phyloP scores from a whole-genome alignment of 164 flowering plant species.

The Kingdonia uniflora region DNA sequence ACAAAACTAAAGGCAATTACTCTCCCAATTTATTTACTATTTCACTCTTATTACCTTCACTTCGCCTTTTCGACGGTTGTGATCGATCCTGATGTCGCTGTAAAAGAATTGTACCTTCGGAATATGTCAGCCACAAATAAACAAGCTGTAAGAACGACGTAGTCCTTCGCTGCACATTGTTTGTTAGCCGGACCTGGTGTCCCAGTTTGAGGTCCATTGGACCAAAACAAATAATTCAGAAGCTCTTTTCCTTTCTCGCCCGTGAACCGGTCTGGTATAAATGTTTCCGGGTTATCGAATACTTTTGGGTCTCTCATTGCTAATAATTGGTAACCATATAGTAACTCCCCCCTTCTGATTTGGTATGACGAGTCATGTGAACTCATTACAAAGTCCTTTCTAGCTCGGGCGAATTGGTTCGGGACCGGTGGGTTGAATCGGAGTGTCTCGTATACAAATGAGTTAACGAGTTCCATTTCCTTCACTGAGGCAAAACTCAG shows the following conservation, averaged over 20 bases:
- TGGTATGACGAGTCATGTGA: slow-evolving; percentile 51
- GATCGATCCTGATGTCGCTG: slow-evolving; percentile 21
- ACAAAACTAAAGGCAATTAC: too few relatives aligned
- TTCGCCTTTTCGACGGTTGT: slow-evolving; percentile 38
- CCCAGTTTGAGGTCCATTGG: slow-evolving; percentile 84
- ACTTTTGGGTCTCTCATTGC: slow-evolving; percentile 67
- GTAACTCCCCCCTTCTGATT: slow-evolving; percentile 69
- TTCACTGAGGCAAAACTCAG: slow-evolving; percentile 43
- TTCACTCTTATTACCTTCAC: too few relatives aligned
- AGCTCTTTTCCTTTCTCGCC: slow-evolving; percentile 41
- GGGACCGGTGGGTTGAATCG: slow-evolving; percentile 70
- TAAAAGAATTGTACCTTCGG: slow-evolving; percentile 50
- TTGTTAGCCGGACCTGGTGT: slow-evolving; percentile 52
- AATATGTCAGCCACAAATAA: slow-evolving; percentile 55
- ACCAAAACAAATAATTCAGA: slow-evolving; percentile 68
- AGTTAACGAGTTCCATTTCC: slow-evolving; percentile 44
- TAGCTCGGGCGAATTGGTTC: slow-evolving; percentile 68
- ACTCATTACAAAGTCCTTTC: slow-evolving; percentile 54
- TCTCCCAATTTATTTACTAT: too few relatives aligned
- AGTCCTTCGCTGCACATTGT: slow-evolving; percentile 77
- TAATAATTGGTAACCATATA: slow-evolving; percentile 65
- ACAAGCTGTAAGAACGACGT: slow-evolving; percentile 46
- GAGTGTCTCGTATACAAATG: slow-evolving; percentile 71
- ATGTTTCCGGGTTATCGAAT: slow-evolving; percentile 60
- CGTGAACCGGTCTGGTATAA: slow-evolving; percentile 50